These are phyloP conservation scores for Alternaria burnsii DNA, from an alignment of 2,329 filamentous ascomycete genomes.

Conservation along the genomic window DNA sequence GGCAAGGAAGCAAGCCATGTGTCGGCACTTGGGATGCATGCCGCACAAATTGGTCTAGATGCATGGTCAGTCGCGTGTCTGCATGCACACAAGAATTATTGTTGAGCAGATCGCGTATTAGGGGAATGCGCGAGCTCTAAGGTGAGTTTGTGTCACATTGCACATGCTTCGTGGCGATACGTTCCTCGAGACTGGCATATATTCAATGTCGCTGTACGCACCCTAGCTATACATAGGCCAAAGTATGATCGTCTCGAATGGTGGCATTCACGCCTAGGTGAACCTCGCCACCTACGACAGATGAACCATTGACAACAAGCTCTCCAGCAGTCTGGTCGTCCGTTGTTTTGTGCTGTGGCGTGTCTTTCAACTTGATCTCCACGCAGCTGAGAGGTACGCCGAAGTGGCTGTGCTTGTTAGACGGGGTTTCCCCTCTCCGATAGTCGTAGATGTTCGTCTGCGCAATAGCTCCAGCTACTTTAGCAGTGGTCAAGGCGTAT, in stretches of 20 bases:
- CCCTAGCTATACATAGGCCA: slow-evolving; percentile 60
- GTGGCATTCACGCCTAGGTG: slow-evolving; percentile 69
- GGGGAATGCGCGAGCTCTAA: background rate
- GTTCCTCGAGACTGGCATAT: background rate
- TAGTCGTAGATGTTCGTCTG: slow-evolving; percentile 93
- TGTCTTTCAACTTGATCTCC: slow-evolving; percentile 78
- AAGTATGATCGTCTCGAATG: slow-evolving; percentile 76
- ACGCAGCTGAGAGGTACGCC: slow-evolving; percentile 81
- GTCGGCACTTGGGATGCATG: background rate
- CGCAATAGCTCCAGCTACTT: slow-evolving; percentile 87
- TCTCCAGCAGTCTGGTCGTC: slow-evolving; percentile 63
- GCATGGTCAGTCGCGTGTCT: background rate
- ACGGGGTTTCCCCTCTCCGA: slow-evolving; percentile 59
- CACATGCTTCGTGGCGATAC: background rate
- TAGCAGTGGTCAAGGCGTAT: slow-evolving; percentile 82
- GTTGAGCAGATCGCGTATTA: background rate
- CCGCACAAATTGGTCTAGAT: background rate
- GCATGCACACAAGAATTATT: background rate
- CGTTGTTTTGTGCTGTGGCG: slow-evolving; percentile 66
- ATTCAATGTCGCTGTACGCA: background rate
- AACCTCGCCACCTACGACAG: slow-evolving; percentile 73
- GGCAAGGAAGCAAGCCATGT: background rate
- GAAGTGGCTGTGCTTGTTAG: slow-evolving; percentile 70
- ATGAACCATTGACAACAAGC: slow-evolving; percentile 76
- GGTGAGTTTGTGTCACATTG: background rate